Base-by-base conservation (phyloP, 2,329 filamentous ascomycete genomes). In the Fusarium lyarnte region DNA sequence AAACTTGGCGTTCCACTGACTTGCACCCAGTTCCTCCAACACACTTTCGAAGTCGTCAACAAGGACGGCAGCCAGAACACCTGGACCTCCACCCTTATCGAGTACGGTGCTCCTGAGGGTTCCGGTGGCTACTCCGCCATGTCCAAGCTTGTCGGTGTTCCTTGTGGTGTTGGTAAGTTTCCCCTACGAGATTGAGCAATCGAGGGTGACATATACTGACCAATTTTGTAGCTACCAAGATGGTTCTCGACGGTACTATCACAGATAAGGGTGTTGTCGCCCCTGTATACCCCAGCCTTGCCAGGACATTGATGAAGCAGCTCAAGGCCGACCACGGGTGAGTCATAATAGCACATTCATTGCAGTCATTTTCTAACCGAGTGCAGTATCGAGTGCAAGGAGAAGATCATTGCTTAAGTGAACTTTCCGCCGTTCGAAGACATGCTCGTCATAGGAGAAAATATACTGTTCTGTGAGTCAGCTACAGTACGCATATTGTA, bases 71-170 rank as follows among this genome's bases (percentile, higher is more conserved):
- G 83, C 92, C 89, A 88, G 81, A 90, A 97, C 85, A 94, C 91
- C 47, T 87, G 91, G 72, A 95, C 93, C 29, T 94, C 91, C 45
- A 97, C 94, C 2, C 89, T 98, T 21, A 87, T 86, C 79, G 94
- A 97, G 81, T 95, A 97, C 82, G 94, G 94, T 80, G 90, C 90
- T 78, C 91, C 92, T 64, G 87, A 89, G 74, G 93, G 92, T 38
- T 91, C 92, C 59, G 87, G 89, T 75, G 93, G 92, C 39, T 97
- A 95, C 85, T 92, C 88, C 8, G 90, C 93, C 75, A 97, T 97
- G 94, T 93, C 93, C 49, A 92, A 91, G 82, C 83, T 94, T 46
- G 94, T 97, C 61, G 93, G 93, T 79, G 87, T 94, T 8, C 92
- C 93, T 9, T 85, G 83, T 66, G 83, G 80, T 54, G 82, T 84